Base-by-base conservation (phyloP, 805 yeast genomes). In the Candida mattraensis region DNA sequence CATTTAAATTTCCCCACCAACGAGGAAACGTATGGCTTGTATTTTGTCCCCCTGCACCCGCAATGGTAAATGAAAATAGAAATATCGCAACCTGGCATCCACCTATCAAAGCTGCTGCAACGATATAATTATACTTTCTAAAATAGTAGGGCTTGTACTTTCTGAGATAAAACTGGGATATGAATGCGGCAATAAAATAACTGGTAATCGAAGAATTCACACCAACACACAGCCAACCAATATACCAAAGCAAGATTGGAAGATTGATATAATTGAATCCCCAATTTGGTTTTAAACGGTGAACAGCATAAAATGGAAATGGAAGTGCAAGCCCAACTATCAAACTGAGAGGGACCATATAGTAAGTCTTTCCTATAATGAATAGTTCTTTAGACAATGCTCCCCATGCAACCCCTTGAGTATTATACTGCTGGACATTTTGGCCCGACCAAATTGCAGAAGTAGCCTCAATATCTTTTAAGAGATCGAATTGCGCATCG, bases 71-170 rank as follows among this genome's bases (percentile, higher is more conserved):
- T 12, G 60, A 56, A 18, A 57, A 43, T 18, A 57, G 32, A 39
- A 57, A 54, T 10, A 57, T 56, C 42, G 54, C 47, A 12, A 55
- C 58, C 40, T 56, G 61, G 17, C 42, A 47, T 8, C 76, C 77
- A 9, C 74, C 73, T 10, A 73, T 67, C 16, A 72, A 52, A 3
- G 71, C 77, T 40, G 74, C 69, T 22, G 76, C 66, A 30, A 70
- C 55, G 15, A 70, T 63, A 46, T 72, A 72, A 50, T 72, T 72
- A 52, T 71, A 72, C 51, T 70, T 70, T 40, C 69, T 40, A 46
- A 50, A 53, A 37, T 35, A 44, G 2, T 18, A 24, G 18, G 53
- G 53, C 33, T 42, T 39, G 37, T 53, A 47, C 30, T 40, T 45
- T 37, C 53, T 47, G 37, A 46, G 33, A 37, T 44, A 53, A 22